phyloP scores from a whole-genome alignment of 2,329 filamentous ascomycete species.

The Whalleya microplaca region DNA sequence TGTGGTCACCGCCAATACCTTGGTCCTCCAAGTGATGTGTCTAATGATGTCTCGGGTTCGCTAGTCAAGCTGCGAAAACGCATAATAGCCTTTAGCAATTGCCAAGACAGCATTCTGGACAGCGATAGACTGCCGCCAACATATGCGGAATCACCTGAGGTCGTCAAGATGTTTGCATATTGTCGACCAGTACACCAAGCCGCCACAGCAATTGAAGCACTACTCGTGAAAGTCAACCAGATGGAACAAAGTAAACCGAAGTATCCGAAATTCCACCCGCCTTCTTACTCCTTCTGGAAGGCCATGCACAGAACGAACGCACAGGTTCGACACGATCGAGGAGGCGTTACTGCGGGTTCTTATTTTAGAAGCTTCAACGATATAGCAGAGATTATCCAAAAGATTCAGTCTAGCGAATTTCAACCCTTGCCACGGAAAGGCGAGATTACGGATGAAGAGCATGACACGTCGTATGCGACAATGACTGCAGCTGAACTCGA shows the following conservation, averaged over 20 bases:
- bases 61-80: constrained; percentile 46
- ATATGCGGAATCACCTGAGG: constrained; percentile 52
- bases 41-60: constrained; percentile 45
- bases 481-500: constrained; percentile 45
- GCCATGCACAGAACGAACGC: constrained; percentile 57
- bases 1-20: constrained; percentile 54
- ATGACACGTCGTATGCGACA: constrained; percentile 42
- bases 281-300: constrained; percentile 59
- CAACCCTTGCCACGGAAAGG: constrained; percentile 35
- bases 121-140: constrained; percentile 49
- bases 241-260: constrained; percentile 48
- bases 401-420: constrained; percentile 45
- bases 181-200: constrained; percentile 58
- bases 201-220: constrained; percentile 49
- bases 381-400: constrained; percentile 48
- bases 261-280: constrained; percentile 49
- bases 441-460: constrained; percentile 20
- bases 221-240: constrained; percentile 51
- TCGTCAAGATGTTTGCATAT: constrained; percentile 58
- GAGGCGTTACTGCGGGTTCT: constrained; percentile 52
- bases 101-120: constrained; percentile 50
- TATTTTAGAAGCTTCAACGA: constrained; percentile 51
- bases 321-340: constrained; percentile 62
- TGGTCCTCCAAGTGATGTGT: constrained; percentile 46
- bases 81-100: constrained; percentile 50